These are phyloP conservation scores for Calophaca sinica DNA, from an alignment of 306 rosid species.

Conservation along the genomic window DNA sequence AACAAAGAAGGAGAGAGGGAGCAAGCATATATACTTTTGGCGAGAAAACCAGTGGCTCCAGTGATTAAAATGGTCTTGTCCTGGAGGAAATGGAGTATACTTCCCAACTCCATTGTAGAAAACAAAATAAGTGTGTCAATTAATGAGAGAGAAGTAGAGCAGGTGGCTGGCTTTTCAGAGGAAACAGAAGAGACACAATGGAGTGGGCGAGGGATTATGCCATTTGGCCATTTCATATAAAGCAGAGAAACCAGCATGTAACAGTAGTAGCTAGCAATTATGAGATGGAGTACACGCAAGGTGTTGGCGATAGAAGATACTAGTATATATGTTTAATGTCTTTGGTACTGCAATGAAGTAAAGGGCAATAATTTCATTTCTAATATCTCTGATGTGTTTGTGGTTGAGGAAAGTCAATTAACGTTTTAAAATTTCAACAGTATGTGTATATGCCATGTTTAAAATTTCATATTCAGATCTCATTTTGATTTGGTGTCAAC, in stretches of 20 bases:
- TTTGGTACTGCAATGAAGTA: too few species aligned
- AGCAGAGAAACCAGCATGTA: constrained; percentile 30
- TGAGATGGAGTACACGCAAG: constrained; percentile 51
- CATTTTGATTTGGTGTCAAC: too few species aligned
- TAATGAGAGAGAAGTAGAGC: constrained; percentile 11
- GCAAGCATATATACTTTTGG: constrained; percentile 56
- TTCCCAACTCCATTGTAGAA: constrained; percentile 77
- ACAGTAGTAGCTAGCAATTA: constrained; percentile 33
- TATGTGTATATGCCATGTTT: too few species aligned
- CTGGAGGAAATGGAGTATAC: constrained; percentile 63
- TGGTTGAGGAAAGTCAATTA: too few species aligned
- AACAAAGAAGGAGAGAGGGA: neutral
- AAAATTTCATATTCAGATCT: too few species aligned
- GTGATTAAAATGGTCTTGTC: constrained; percentile 72
- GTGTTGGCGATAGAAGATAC: neutral
- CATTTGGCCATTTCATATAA: constrained; percentile 41
- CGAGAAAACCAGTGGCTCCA: constrained; percentile 84
- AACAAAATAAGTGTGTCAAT: too few species aligned
- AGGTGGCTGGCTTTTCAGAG: neutral
- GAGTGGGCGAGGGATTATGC: neutral
- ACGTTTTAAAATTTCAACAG: too few species aligned
- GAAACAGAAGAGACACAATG: constrained; percentile 19
- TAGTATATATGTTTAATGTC: too few species aligned
- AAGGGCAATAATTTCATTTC: too few species aligned
- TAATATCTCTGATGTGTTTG: too few species aligned